These are phyloP conservation scores for Acacia confusa DNA, from an alignment of 306 rosid species.

Conservation along the genomic window DNA sequence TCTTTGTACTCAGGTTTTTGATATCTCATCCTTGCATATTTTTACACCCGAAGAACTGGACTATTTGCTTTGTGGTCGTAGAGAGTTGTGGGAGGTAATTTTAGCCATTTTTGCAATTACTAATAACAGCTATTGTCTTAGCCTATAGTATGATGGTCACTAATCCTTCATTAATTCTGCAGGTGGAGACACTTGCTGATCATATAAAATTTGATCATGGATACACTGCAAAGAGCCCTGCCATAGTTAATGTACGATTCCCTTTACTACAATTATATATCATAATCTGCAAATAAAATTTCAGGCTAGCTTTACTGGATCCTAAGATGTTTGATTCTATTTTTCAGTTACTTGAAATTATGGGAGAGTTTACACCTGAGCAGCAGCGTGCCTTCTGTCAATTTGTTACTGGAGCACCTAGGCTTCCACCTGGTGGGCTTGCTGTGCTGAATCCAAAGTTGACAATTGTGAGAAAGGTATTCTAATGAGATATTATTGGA, in stretches of 20 bases:
- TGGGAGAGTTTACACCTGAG: slow-evolving; percentile 92
- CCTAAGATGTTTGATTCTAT: slow-evolving; percentile 25
- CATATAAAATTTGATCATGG: slow-evolving; percentile 98
- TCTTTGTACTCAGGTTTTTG: slow-evolving; percentile 73
- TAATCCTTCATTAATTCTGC: slow-evolving; percentile 29
- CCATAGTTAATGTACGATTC: slow-evolving; percentile 72
- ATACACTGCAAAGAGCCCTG: slow-evolving; percentile 95
- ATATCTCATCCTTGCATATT: slow-evolving; percentile 73
- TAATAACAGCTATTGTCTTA: slow-evolving; percentile 25
- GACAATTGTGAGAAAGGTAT: slow-evolving; percentile 98
- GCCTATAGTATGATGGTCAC: background rate
- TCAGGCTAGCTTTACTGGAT: slow-evolving; percentile 24
- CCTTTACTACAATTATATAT: too few species aligned
- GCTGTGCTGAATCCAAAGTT: slow-evolving; percentile 90
- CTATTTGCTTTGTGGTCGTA: slow-evolving; percentile 90
- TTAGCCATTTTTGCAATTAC: background rate
- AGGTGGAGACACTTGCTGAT: slow-evolving; percentile 91
- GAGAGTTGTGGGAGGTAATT: slow-evolving; percentile 95
- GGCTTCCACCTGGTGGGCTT: slow-evolving; percentile 95
- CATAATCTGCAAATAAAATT: slow-evolving; percentile 12
- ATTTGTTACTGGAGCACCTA: slow-evolving; percentile 98
- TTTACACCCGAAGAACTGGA: slow-evolving; percentile 91
- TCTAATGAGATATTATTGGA: background rate
- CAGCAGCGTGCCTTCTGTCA: slow-evolving; percentile 97
- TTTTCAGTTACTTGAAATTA: slow-evolving; percentile 85